phyloP scores from a whole-genome alignment of 345 rosid genomes.

The Hibiscus trionum region DNA sequence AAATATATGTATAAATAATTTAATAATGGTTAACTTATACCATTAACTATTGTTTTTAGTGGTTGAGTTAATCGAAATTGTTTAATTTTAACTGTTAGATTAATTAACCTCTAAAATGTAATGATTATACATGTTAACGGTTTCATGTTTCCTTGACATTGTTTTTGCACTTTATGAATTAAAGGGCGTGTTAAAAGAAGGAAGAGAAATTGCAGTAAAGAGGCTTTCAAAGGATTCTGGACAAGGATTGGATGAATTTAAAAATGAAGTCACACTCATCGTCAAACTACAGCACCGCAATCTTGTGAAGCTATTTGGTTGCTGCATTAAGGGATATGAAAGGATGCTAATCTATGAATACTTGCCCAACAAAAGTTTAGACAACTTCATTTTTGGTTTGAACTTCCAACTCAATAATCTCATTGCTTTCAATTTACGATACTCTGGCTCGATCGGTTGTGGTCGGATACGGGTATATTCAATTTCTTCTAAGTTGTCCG shows the following conservation, averaged over 20 bases:
- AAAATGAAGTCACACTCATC: slow-evolving; percentile 2
- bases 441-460: too few species aligned
- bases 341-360: slow-evolving; percentile 25
- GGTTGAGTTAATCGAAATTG: too few species aligned
- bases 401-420: background rate
- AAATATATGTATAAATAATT: too few species aligned
- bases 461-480: too few species aligned
- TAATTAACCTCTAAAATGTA: too few species aligned
- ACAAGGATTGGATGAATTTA: background rate
- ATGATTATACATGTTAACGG: background rate
- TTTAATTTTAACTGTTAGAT: too few species aligned
- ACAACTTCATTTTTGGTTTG: slow-evolving; percentile 31
- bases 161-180: background rate
- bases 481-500: too few species aligned
- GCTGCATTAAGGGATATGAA: slow-evolving; percentile 6
- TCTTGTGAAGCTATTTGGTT: slow-evolving; percentile 13
- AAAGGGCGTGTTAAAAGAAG: background rate
- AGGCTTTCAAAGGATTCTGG: slow-evolving; percentile 3
- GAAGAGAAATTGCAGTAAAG: slow-evolving; percentile 7
- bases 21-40: too few species aligned
- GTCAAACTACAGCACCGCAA: slow-evolving; percentile 11
- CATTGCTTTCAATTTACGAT: too few species aligned
- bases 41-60: too few species aligned
- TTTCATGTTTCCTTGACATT: background rate
- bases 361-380: slow-evolving; percentile 38